Evolutionary conservation across 2,329 filamentous ascomycete genomes (phyloP).

Genomic region (Aspergillus unguis): DNA sequence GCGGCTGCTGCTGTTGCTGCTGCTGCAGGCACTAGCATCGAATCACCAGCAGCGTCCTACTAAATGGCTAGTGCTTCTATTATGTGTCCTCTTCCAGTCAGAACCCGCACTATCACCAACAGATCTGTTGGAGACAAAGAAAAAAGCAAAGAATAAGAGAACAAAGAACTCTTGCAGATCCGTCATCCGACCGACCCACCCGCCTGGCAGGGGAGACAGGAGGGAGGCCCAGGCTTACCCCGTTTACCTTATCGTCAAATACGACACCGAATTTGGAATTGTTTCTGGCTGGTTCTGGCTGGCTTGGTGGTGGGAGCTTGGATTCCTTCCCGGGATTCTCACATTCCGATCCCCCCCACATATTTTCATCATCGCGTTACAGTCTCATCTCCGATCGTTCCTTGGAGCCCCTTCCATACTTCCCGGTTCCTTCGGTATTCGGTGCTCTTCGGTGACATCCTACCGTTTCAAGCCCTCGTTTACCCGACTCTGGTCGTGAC

Average conservation of each 20-base stretch:
- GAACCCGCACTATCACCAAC: constrained; percentile 1
- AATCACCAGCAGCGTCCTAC: constrained; percentile 1
- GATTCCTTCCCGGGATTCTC: constrained; percentile 9
- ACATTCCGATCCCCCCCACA: constrained; percentile 16
- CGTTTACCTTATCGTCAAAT: not conserved
- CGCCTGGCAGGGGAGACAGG: not conserved
- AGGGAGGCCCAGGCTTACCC: constrained; percentile 3
- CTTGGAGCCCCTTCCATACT: not conserved
- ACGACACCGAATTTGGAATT: constrained; percentile 12
- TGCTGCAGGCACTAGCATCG: not conserved
- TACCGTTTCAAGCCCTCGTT: constrained; percentile 12
- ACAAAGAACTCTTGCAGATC: constrained; percentile 10
- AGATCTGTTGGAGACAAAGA: constrained; percentile 13
- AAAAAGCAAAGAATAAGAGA: constrained; percentile 14
- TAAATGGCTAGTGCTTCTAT: not conserved
- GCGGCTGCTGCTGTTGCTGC: constrained; percentile 8
- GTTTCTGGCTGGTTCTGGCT: not conserved
- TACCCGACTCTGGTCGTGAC: not conserved
- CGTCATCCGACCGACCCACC: not conserved
- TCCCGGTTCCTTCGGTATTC: not conserved
- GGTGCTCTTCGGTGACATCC: constrained; percentile 16
- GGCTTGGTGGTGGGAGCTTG: not conserved
- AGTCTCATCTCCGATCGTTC: constrained; percentile 3
- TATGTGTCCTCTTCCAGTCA: constrained; percentile 5
- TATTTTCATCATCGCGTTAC: constrained; percentile 17